These are phyloP conservation scores for Boletus bicolor DNA, from an alignment of 768 basidiomycete species.

Conservation along the genomic window DNA sequence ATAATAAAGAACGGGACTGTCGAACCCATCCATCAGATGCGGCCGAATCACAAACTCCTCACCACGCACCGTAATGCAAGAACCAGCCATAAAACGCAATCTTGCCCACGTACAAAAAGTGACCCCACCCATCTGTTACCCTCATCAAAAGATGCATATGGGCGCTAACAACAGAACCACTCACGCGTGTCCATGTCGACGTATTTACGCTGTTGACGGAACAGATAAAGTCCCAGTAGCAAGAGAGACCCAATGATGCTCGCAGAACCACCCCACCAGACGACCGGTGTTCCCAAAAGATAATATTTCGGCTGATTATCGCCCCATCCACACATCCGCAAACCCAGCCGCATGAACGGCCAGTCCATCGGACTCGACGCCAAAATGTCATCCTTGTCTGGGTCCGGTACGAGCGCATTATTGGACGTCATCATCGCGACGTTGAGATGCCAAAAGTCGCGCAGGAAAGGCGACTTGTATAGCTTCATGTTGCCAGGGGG, in stretches of 20 bases:
- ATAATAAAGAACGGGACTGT: slow-evolving; percentile 95
- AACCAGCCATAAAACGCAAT: slow-evolving; percentile 90
- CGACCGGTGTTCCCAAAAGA: slow-evolving; percentile 84
- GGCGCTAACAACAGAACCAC: slow-evolving; percentile 27
- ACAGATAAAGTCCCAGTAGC: slow-evolving; percentile 63
- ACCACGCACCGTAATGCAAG: slow-evolving; percentile 76
- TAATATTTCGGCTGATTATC: slow-evolving; percentile 88
- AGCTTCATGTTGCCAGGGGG: slow-evolving; percentile 78
- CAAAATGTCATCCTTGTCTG: slow-evolving; percentile 97
- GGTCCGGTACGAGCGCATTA: slow-evolving; percentile 95
- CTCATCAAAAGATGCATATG: slow-evolving; percentile 5
- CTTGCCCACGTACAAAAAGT: slow-evolving; percentile 90
- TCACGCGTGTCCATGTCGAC: slow-evolving; percentile 84
- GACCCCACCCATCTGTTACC: slow-evolving; percentile 80
- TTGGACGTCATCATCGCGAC: slow-evolving; percentile 99
- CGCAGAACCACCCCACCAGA: slow-evolving; percentile 82
- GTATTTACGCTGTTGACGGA: slow-evolving; percentile 86
- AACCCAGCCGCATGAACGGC: slow-evolving; percentile 85
- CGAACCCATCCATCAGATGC: not conserved
- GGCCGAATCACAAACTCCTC: not conserved
- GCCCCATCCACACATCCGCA: slow-evolving; percentile 98
- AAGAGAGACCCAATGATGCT: slow-evolving; percentile 58
- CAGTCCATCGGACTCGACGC: slow-evolving; percentile 92
- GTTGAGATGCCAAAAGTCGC: slow-evolving; percentile 98
- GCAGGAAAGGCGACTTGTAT: slow-evolving; percentile 88